These are phyloP conservation scores for Colletotrichum endophyticum DNA, from an alignment of 2,329 filamentous ascomycete genomes.

Conservation along the genomic window DNA sequence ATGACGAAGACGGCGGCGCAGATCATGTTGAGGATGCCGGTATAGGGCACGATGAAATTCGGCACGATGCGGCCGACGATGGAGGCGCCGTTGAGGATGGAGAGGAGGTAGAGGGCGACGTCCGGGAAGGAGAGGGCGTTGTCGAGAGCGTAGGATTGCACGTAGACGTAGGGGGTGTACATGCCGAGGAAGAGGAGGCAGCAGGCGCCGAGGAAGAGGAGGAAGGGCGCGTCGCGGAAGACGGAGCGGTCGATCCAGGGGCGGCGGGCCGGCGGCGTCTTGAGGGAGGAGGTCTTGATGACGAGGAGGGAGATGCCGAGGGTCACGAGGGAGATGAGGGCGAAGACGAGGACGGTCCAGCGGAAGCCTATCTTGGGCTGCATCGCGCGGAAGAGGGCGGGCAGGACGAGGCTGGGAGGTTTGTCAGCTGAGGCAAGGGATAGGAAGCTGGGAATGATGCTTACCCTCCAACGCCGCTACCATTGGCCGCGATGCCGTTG, in stretches of 20 bases:
- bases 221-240: constrained; percentile 41
- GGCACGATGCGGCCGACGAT: constrained; percentile 50
- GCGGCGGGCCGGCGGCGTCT: constrained; percentile 4
- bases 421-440: not conserved
- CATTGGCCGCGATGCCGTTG: constrained; percentile 36
- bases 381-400: constrained; percentile 5
- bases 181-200: constrained; percentile 48
- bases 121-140: constrained; percentile 29
- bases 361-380: constrained; percentile 10
- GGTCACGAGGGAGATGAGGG: constrained; percentile 7
- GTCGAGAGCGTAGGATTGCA: constrained; percentile 44
- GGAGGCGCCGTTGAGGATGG: constrained; percentile 49
- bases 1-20: constrained; percentile 22
- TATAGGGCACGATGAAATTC: constrained; percentile 34
- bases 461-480: constrained; percentile 31
- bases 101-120: constrained; percentile 45
- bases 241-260: constrained; percentile 29
- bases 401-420: not conserved
- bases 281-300: constrained; percentile 14
- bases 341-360: constrained; percentile 14
- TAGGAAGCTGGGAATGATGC: not conserved
- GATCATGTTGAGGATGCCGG: constrained; percentile 37
- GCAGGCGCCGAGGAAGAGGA: constrained; percentile 37
- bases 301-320: constrained; percentile 5
- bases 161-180: constrained; percentile 54